phyloP scores from a whole-genome alignment of 208 protist species.

The Porcisia hertigi region DNA sequence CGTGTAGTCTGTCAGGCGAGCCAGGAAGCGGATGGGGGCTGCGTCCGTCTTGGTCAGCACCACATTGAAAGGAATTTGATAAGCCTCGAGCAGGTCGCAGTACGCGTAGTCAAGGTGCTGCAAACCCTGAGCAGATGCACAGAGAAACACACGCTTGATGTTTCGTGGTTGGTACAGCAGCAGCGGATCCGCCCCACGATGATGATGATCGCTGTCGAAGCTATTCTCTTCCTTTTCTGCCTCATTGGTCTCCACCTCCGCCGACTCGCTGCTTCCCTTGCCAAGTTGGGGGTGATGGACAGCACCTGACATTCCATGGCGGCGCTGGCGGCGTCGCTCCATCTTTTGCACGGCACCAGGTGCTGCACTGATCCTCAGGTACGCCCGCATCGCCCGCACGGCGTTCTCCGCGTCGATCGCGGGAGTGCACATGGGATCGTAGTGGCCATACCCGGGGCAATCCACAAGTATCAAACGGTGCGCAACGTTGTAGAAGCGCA shows the following conservation, averaged over 20 bases:
- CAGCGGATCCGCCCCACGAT: not conserved
- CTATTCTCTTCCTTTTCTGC: not conserved
- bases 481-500: constrained; percentile 82
- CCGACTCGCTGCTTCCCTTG: not conserved
- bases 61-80: constrained; percentile 75
- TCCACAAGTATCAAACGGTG: constrained; percentile 75
- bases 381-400: constrained; percentile 67
- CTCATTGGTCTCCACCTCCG: not conserved
- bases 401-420: constrained; percentile 72
- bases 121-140: constrained; percentile 73
- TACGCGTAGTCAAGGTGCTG: constrained; percentile 77
- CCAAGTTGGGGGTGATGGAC: not conserved
- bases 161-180: constrained; percentile 37
- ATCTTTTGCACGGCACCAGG: constrained; percentile 3
- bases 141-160: constrained; percentile 82
- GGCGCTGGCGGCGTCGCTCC: constrained; percentile 3
- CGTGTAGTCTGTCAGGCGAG: constrained; percentile 81
- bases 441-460: constrained; percentile 88
- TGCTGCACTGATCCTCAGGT: constrained; percentile 40
- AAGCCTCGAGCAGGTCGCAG: constrained; percentile 68
- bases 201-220: not conserved
- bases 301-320: not conserved
- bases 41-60: constrained; percentile 90
- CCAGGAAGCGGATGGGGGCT: constrained; percentile 82
- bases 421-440: constrained; percentile 69